A percentile compares a stretch with the other conserved stretches of the same genome.
phyloP scores from a whole-genome alignment of 768 basidiomycete species.

The Pisolithus marmoratus region DNA sequence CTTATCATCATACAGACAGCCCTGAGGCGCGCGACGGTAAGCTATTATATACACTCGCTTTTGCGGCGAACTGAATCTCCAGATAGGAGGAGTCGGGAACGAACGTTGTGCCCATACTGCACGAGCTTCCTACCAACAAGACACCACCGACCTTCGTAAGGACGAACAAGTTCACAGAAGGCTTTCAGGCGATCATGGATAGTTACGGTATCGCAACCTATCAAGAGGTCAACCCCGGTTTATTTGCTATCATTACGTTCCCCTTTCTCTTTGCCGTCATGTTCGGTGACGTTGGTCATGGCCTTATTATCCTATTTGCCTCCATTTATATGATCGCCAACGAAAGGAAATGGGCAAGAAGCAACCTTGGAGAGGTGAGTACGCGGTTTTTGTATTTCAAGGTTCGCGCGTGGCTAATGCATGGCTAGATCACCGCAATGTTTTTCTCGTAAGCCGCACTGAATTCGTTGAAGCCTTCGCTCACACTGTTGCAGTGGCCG shows the following conservation, averaged over 20 bases:
- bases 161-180: conserved; percentile 94
- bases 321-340: conserved; percentile 80
- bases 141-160: conserved; percentile 94
- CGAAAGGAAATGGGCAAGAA: conserved; percentile 76
- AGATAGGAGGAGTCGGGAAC: conserved; percentile 83
- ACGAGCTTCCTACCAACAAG: conserved; percentile 84
- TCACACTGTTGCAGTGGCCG: conserved; percentile 62
- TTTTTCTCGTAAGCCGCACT: conserved; percentile 81
- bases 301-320: conserved; percentile 69
- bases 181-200: conserved; percentile 98
- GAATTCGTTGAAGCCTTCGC: conserved; percentile 3
- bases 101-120: conserved; percentile 84
- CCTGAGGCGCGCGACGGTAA: conserved; percentile 79
- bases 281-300: conserved; percentile 99
- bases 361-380: conserved; percentile 68
- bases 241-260: conserved; percentile 90
- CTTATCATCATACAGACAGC: conserved; percentile 82
- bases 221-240: conserved; percentile 94
- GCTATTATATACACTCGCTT: conserved; percentile 10
- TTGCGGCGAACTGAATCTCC: not conserved
- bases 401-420: conserved; percentile 7
- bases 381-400: conserved; percentile 2
- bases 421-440: conserved; percentile 63
- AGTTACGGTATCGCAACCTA: conserved; percentile 92
- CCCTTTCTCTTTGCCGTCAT: conserved; percentile 99